Conservation (phyloP, 2,329 filamentous ascomycete genomes). For the Harringtonia lauricola region DNA sequence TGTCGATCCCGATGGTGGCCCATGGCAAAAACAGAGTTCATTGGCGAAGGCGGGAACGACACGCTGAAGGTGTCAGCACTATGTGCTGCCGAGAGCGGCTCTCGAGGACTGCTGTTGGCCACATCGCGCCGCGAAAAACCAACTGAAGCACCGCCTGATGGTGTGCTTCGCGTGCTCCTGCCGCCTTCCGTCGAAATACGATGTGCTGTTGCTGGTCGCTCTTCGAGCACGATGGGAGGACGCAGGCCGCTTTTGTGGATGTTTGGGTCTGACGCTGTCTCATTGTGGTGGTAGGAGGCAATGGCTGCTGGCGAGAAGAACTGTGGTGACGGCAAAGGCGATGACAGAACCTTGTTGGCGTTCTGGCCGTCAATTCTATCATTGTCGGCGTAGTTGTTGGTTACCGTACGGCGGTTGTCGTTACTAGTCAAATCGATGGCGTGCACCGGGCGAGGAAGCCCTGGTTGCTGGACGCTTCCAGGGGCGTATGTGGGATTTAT, state of each 20-base stretch:
- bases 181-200: conserved; percentile 19
- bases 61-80: too few relatives aligned
- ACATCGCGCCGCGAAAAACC: not conserved
- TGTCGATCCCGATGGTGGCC: conserved; percentile 9
- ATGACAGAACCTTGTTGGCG: not conserved
- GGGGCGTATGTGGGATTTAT: conserved; percentile 51
- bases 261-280: conserved; percentile 33
- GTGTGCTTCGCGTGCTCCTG: not conserved
- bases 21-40: conserved; percentile 17
- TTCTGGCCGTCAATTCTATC: not conserved
- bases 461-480: conserved; percentile 44
- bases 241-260: conserved; percentile 28
- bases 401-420: not conserved
- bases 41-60: conserved; percentile 26
- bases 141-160: not conserved
- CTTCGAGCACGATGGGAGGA: conserved; percentile 24
- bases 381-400: not conserved
- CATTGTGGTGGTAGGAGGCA: conserved; percentile 29
- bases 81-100: too few relatives aligned
- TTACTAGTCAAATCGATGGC: conserved; percentile 28
- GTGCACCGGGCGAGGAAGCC: conserved; percentile 24
- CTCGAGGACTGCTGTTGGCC: too few relatives aligned
- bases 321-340: conserved; percentile 2
- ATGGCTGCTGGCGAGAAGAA: conserved; percentile 27
- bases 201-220: conserved; percentile 37